These are phyloP conservation scores for Mycena vitilis DNA, from an alignment of 768 basidiomycete genomes.

Conservation along the genomic window DNA sequence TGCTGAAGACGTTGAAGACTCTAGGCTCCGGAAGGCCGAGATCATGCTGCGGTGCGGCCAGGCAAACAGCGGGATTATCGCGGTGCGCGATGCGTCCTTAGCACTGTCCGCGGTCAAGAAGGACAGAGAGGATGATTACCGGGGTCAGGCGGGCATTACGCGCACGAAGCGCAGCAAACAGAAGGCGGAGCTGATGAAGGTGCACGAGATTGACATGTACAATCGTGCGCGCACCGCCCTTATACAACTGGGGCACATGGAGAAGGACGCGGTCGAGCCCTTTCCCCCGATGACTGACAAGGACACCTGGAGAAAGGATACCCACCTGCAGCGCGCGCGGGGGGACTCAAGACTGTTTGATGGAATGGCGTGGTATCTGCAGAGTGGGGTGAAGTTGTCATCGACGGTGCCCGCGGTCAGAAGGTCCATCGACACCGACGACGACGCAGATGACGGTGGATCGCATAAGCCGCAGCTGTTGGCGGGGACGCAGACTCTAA, in stretches of 20 bases:
- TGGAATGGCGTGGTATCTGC: conserved; percentile 29
- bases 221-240: conserved; percentile 10
- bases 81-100: conserved; percentile 9
- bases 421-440: neutral
- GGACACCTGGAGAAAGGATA: conserved; percentile 29
- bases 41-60: conserved; percentile 20
- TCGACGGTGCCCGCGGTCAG: neutral
- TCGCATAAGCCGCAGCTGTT: conserved; percentile 7
- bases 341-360: conserved; percentile 31
- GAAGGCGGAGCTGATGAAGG: conserved; percentile 26
- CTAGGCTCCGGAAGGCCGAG: conserved; percentile 13
- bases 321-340: conserved; percentile 7
- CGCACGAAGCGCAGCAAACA: conserved; percentile 24
- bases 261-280: conserved; percentile 8
- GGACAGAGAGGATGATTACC: conserved; percentile 16
- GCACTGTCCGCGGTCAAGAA: conserved; percentile 27
- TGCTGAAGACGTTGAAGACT: conserved; percentile 6
- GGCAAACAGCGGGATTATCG: conserved; percentile 17
- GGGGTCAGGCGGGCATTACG: conserved; percentile 23
- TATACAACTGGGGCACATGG: conserved; percentile 19
- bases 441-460: neutral
- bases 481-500: conserved; percentile 23
- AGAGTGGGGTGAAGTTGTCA: conserved; percentile 17
- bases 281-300: conserved; percentile 14
- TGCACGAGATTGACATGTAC: conserved; percentile 24